phyloP scores from a whole-genome alignment of 139 green algal species.

The Gonium pectorale region DNA sequence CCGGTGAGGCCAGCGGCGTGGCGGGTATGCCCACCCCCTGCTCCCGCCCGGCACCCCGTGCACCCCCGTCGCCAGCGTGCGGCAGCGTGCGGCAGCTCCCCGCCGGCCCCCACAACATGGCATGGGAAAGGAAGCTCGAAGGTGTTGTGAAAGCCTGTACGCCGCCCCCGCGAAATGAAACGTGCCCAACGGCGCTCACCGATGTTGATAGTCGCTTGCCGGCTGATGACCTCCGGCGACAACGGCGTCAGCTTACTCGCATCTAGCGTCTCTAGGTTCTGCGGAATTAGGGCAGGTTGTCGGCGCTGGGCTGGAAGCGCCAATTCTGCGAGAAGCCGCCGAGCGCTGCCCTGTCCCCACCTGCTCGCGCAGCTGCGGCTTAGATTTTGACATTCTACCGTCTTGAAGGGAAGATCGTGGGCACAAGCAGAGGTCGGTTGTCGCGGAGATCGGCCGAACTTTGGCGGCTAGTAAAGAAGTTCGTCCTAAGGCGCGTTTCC shows the following conservation, averaged over 20 bases:
- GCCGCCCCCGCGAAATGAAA: not conserved
- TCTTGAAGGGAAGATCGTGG: not conserved
- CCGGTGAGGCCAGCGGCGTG: no score
- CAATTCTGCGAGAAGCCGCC: not conserved
- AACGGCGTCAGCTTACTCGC: conserved; percentile 90
- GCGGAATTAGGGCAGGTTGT: conserved; percentile 33
- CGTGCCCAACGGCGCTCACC: conserved; percentile 69
- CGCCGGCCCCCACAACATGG: no score
- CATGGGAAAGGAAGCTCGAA: no score
- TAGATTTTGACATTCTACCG: conserved; percentile 37
- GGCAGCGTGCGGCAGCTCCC: no score
- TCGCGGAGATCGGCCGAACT: no score
- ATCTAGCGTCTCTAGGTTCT: conserved; percentile 94
- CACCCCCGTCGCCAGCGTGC: no score
- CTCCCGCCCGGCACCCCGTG: no score
- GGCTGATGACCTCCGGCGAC: conserved; percentile 97
- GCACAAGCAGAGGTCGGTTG: not conserved
- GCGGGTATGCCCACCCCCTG: no score
- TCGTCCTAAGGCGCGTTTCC: no score
- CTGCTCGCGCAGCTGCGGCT: conserved; percentile 44
- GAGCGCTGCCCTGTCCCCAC: not conserved
- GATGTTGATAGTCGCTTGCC: conserved; percentile 99
- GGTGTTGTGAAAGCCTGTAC: no score
- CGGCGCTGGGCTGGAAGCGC: not conserved
- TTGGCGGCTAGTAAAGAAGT: no score